phyloP scores from a whole-genome alignment of 2,329 filamentous ascomycete genomes.

The Verticillium klebahnii region DNA sequence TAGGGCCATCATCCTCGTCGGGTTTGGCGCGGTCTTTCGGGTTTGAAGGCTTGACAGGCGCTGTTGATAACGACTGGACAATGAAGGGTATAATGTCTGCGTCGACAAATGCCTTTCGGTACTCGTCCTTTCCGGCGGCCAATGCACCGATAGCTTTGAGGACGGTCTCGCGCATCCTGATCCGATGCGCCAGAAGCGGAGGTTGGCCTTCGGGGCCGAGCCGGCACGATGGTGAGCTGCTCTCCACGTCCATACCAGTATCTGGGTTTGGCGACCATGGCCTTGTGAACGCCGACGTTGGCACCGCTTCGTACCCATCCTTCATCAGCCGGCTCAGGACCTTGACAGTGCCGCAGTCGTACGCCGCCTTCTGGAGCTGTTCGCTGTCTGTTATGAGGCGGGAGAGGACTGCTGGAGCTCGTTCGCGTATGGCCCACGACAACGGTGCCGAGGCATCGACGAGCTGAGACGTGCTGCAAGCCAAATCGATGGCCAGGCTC shows the following conservation, averaged over 20 bases:
- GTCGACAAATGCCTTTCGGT: slow-evolving; percentile 77
- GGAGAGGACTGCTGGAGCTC: slow-evolving; percentile 70
- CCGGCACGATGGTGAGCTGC: slow-evolving; percentile 31
- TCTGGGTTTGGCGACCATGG: slow-evolving; percentile 35
- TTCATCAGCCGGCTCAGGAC: slow-evolving; percentile 44
- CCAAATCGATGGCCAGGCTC: slow-evolving; percentile 43
- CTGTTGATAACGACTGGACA: slow-evolving; percentile 68
- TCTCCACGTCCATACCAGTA: slow-evolving; percentile 26
- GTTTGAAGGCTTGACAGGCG: slow-evolving; percentile 45
- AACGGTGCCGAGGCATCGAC: slow-evolving; percentile 32
- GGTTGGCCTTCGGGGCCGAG: slow-evolving; percentile 60
- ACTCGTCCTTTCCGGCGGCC: slow-evolving; percentile 75
- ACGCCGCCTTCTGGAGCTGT: slow-evolving; percentile 75
- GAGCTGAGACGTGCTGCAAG: slow-evolving; percentile 11
- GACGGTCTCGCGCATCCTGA: slow-evolving; percentile 70
- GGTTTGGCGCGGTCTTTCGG: slow-evolving; percentile 36
- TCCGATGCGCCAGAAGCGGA: slow-evolving; percentile 59
- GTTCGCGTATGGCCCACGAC: slow-evolving; percentile 57
- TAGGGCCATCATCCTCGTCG: slow-evolving; percentile 27
- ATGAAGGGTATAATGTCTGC: slow-evolving; percentile 78
- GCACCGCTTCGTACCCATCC: slow-evolving; percentile 43
- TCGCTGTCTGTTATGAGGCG: slow-evolving; percentile 75
- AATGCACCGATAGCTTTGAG: slow-evolving; percentile 79
- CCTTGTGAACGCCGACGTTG: slow-evolving; percentile 21
- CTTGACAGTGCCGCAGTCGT: slow-evolving; percentile 54